Conservation (phyloP, 179 eudicot species). For the Silene coronaria region DNA sequence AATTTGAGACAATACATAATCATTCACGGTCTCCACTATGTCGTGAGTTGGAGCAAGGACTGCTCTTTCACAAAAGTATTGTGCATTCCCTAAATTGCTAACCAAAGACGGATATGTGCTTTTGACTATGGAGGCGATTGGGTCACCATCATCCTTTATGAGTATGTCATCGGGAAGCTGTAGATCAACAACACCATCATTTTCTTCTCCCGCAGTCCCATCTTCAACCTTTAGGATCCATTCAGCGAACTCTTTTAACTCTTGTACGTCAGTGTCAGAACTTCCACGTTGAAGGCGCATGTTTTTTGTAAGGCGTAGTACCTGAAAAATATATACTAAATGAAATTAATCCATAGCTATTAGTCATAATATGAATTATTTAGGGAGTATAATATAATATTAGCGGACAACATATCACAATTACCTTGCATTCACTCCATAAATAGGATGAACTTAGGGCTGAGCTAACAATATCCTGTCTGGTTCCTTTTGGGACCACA, state of each 20-base stretch:
- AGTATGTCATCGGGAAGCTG: neutral
- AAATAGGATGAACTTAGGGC: neutral
- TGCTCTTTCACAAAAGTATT: neutral
- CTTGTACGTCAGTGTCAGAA: neutral
- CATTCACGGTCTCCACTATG: neutral
- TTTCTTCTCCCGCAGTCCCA: neutral
- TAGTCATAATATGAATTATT: too few species aligned
- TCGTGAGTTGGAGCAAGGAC: constrained; percentile 10
- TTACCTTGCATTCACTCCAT: neutral
- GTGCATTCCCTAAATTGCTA: neutral
- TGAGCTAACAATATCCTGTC: neutral
- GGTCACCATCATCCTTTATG: neutral
- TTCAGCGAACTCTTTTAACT: neutral
- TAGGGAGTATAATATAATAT: neutral
- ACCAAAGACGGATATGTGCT: neutral
- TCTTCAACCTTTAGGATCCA: neutral
- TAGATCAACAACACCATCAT: neutral
- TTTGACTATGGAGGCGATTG: neutral
- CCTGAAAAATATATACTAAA: neutral
- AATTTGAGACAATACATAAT: neutral
- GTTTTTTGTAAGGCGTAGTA: neutral
- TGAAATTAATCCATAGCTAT: neutral
- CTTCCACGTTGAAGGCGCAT: neutral
- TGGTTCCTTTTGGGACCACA: neutral
- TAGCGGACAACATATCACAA: neutral